A percentile compares a stretch with the other conserved stretches of the same genome.
These are phyloP conservation scores for Lepidium campestre DNA, from an alignment of 441 rosid species.

Conservation along the genomic window DNA sequence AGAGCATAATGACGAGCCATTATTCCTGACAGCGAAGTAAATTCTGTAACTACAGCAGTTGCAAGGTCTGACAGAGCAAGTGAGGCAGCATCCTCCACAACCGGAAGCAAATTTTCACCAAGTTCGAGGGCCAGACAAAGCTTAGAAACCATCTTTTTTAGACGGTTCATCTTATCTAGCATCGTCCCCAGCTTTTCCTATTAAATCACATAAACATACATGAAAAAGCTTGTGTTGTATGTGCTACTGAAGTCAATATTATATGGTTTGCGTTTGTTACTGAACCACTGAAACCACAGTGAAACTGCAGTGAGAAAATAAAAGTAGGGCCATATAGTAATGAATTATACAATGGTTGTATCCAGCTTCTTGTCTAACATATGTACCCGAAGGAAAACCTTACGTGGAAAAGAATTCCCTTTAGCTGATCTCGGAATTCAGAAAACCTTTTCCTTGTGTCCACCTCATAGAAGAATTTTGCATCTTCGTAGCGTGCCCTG, in stretches of 20 bases:
- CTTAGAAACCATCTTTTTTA: constrained; percentile 51
- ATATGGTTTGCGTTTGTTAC: neutral
- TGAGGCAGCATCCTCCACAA: constrained; percentile 74
- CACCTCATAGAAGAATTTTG: constrained; percentile 88
- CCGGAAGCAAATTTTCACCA: constrained; percentile 46
- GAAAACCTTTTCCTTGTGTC: constrained; percentile 68
- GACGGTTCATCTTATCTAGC: constrained; percentile 76
- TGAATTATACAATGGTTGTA: neutral
- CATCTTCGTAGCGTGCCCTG: constrained; percentile 99
- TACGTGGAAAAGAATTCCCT: constrained; percentile 94
- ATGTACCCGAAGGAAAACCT: constrained; percentile 31
- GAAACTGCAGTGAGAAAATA: neutral
- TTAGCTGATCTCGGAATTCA: constrained; percentile 69
- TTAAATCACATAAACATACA: constrained; percentile 7
- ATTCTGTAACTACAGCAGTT: constrained; percentile 87
- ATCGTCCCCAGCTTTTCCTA: constrained; percentile 97
- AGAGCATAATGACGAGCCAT: constrained; percentile 98
- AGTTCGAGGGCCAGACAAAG: constrained; percentile 49
- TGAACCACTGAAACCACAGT: neutral
- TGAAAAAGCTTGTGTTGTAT: neutral
- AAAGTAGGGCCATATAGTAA: neutral
- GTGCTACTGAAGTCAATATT: neutral
- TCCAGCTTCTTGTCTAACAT: neutral
- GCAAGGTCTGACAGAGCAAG: constrained; percentile 98
- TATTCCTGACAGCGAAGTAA: constrained; percentile 85